A percentile compares a stretch with the other conserved stretches of the same genome.
Evolutionary conservation across 176 grass and related monocot species (phyloP).

Genomic region (Lolium multiflorum): DNA sequence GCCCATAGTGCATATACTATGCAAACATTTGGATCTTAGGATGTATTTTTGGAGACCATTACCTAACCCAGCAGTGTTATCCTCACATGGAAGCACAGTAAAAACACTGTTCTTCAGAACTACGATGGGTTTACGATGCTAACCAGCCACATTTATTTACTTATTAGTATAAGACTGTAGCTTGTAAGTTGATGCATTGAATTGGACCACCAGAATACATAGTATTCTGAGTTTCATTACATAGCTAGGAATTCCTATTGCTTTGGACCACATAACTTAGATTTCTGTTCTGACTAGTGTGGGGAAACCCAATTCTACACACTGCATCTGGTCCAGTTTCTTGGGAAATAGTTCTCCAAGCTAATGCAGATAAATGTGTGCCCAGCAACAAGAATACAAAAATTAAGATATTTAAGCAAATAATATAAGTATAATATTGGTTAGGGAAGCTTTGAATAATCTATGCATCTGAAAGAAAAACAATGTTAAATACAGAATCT

Average conservation of each 20-base stretch:
- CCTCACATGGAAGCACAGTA: constrained; percentile 53
- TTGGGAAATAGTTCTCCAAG: constrained; percentile 19
- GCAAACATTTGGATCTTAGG: constrained; percentile 37
- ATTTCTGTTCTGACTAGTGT: constrained; percentile 5
- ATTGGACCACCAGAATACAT: constrained; percentile 52
- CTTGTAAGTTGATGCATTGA: constrained; percentile 24
- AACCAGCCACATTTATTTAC: constrained; percentile 41
- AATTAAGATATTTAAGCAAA: constrained; percentile 2
- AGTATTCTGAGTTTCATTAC: constrained; percentile 34
- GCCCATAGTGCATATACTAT: constrained; percentile 43
- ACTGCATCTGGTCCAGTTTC: constrained; percentile 34
- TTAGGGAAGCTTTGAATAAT: background rate
- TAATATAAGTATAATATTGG: background rate
- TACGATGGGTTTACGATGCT: constrained; percentile 16
- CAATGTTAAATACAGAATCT: background rate
- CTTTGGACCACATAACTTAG: constrained; percentile 43
- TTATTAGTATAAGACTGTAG: constrained; percentile 41
- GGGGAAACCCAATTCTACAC: constrained; percentile 22
- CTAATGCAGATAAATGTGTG: background rate
- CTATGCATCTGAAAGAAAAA: constrained; percentile 16
- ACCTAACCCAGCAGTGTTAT: constrained; percentile 28
- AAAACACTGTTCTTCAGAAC: constrained; percentile 54
- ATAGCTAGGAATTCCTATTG: constrained; percentile 39
- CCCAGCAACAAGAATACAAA: constrained; percentile 21
- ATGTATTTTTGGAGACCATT: constrained; percentile 48